Evolutionary conservation across 805 yeast genomes (phyloP), one percentile per base, ranked within the genome.

Genomic region (Kazachstania africana): DNA sequence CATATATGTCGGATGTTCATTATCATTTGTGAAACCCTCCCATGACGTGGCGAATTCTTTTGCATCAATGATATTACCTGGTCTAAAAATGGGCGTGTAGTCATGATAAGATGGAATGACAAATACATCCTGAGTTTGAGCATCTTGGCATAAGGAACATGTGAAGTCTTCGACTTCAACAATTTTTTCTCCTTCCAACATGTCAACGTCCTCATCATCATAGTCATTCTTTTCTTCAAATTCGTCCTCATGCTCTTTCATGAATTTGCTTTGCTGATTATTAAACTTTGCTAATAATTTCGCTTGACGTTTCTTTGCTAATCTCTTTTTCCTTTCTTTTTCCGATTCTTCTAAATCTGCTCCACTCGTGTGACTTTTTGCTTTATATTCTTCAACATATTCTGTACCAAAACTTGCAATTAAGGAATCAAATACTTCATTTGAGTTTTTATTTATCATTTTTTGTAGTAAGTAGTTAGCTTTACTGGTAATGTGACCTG

Each of bases 181-280:
- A 8, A 29, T 31, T 12, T 47, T 58, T n/a, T 46, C 58, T 16
- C 51, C 66, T 16, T 45, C 56, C 23, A 57, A 63, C 27, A 48
- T 52, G 16, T 48, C 55, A 16, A 60, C 68, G 52, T 62, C 62
- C 24, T 63, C 73, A 8, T 67, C 76, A 37, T 34, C 29, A 5
- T 48, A 57, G 3, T 34, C 71, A 6, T 65, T 74, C 6, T 23
- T 29, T 4, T 27, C 33, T 9, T 30, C 42, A 26, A 53, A 57
- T 9, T 55, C 58, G 22, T 51, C 46, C 15, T 60, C 52, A 38
- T 72, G 66, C 26, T 68, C 68, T 36, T 71, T 70, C 38, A 81
- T 70, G 54, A 88, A 88, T 53, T 63, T 70, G 15, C 72, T 67
- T 49, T 87, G 96, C 44, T 81, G 91, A 35, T 65, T 75, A 15